Evolutionary conservation across 2,329 filamentous ascomycete genomes (phyloP), one percentile per base, ranked within the genome.

Genomic region (Penicillium sp.): DNA sequence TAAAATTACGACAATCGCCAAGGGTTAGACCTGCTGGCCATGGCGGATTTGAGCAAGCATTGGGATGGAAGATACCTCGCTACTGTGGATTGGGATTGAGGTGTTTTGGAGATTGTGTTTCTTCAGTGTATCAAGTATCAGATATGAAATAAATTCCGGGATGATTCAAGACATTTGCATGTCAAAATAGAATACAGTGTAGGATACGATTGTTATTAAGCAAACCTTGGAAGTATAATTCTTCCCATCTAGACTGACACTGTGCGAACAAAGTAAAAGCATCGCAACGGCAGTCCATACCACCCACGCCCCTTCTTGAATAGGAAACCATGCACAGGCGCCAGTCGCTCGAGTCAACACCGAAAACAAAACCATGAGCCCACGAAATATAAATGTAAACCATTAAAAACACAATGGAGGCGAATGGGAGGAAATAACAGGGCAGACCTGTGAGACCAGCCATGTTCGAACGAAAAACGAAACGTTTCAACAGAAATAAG

Each of bases 321-420:
- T 33, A 45, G 22, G 9, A 61, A 63, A 56, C 57, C 66, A 60
- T 60, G 57, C 60, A 58, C 62, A 57, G 64, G 55, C 68, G 67
- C 68, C 68, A 52, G 59, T 67, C 62, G 61, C 64, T 61, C 22
- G 53, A 19, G 16, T 54, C 42, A 63, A 61, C 61, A 61, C 22
- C 29, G 31, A 47, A 52, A 50, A 22, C 52, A 50, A 48, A 45
- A 54, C 47, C 54, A 62, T 59, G 55, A 60, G 58, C 45, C 52
- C 60, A 51, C 44, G 29, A 42, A 48, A 57, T 54, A 55, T 48
- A 44, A 43, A 35, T 42, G 52, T 24, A 57, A 57, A 57, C 51
- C 58, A 64, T 63, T 63, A 65, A 59, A 35, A 64, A 65, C 52
- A 62, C 60, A 65, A 27, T 52, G 48, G 52, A 47, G 33, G 24